These are phyloP conservation scores for Inga laurina DNA, from an alignment of 306 rosid genomes.

Conservation along the genomic window DNA sequence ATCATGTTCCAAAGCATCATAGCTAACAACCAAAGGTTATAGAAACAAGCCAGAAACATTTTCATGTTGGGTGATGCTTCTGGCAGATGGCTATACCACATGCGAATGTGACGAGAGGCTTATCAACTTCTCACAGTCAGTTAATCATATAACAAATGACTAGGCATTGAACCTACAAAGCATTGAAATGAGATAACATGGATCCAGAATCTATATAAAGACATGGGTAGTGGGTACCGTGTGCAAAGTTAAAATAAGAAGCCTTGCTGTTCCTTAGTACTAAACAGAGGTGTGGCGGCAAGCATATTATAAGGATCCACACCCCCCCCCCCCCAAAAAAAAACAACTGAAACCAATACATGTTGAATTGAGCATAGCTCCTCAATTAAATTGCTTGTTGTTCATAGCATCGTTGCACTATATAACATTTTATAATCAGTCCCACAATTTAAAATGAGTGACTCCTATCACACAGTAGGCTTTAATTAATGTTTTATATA, in stretches of 20 bases:
- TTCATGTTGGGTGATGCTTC: neutral
- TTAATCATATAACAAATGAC: slow-evolving; percentile 15
- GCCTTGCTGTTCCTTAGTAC: neutral
- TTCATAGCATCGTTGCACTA: neutral
- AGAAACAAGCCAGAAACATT: slow-evolving; percentile 1
- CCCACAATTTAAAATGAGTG: neutral
- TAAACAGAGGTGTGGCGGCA: neutral
- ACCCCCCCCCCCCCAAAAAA: neutral
- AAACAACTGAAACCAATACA: neutral
- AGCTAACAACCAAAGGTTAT: slow-evolving; percentile 11
- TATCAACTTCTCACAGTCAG: neutral
- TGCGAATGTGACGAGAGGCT: neutral
- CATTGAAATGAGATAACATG: neutral
- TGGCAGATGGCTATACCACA: neutral
- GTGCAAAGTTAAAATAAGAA: neutral
- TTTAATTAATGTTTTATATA: neutral
- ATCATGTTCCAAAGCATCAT: neutral
- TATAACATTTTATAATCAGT: neutral
- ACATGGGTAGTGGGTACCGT: neutral
- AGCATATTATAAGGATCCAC: neutral
- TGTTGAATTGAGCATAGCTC: neutral
- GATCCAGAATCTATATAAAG: neutral
- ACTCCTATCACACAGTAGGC: neutral
- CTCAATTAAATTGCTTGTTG: neutral
- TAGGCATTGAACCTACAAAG: neutral